Base-by-base conservation (phyloP, 2,329 filamentous ascomycete species). In the Gliomastix tumulicola region DNA sequence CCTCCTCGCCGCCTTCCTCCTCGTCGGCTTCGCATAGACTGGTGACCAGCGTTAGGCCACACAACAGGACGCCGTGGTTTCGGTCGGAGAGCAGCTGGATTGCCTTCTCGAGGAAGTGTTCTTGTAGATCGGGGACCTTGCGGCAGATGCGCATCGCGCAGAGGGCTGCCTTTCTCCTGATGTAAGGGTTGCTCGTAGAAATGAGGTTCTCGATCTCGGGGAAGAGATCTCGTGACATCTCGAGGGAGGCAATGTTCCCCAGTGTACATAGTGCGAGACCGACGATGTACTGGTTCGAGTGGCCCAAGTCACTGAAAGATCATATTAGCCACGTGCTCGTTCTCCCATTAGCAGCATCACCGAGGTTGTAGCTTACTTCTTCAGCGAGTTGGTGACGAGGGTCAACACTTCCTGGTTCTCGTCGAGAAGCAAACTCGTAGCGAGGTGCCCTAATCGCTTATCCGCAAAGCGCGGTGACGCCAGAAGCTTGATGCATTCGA, bases 401-500 rank as follows among this genome's bases (percentile, higher is more conserved):
- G 92, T 98, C 54, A 98, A 62, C 16, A 98, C 94, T 62, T 98
- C 94, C 60, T 98, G 92, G 53, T 98, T 98, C 71, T 98, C 92
- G 59, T 98, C 92, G 43, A 98, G 70, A 47, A 98, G 65, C 56
- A 98, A 66, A 79, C 96, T 98, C 15, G 92, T 98, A 18, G 92
- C 92, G 47, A 98, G 69, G 56, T 98, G 95, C 28, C 92, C 92
- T 49, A 98, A 67, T 33, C 92, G 82, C 69, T 98, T 98, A 71
- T 98, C 92, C 48, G 92, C 92, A 57, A 98, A 98, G 41, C 90
- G 87, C 46, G 94, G 89, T 28, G 92, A 98, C 40, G 92, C 92
- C 40, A 98, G 77, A 35, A 98, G 78, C 66, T 98, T 98, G 54
- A 98, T 75, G 63, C 92, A 98, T 78, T 98, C 92, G 57, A 98